Evolutionary conservation across 2,329 filamentous ascomycete genomes (phyloP), one percentile per base, ranked within the genome.

Genomic region (Aureobasidium pullulans): DNA sequence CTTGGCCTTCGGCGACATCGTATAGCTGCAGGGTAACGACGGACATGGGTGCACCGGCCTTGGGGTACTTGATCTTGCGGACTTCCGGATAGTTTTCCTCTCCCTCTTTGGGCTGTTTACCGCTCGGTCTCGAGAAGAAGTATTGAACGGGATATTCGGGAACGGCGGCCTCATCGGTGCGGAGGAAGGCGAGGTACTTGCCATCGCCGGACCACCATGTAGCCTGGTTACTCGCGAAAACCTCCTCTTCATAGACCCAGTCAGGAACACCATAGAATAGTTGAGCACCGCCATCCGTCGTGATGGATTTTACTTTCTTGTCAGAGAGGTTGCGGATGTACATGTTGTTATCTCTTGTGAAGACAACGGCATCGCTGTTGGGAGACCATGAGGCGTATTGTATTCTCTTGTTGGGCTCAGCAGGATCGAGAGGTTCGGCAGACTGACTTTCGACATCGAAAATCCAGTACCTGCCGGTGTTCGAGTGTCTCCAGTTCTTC

Each of bases 131-230:
- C 28, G 89, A 90, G 62, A 96, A 77, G 73, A 94, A 99, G 77
- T 96, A 99, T 68, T 97, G 88, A 8, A 99, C 83, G 1, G 93
- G 91, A 66, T 90, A 99, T 64, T 92, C 90, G 0, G 93, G 92
- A 0, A 99, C 94, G 28, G 83, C 81, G 0, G 91, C 91, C 75
- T 99, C 95, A 70, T 99, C 94, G 6, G 94, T 99, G 32, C 91
- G 86, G 62, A 99, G 77, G 72, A 96, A 99, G 23, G 94, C 90
- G 61, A 99, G 76, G 70, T 89, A 96, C 67, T 90, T 87, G 54
- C 92, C 94, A 70, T 95, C 90, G 37, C 86, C 82, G 36, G 90
- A 93, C 92, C 92, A 99, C 94, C 95, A 99, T 1, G 92, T 95
- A 5, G 89, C 93, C 62, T 84, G 90, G 66, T 89, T 88, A 1